Percentiles rank a stretch among this genome's conserved stretches.
phyloP scores from a whole-genome alignment of 305 asterid genomes.

The Striga hermonthica region DNA sequence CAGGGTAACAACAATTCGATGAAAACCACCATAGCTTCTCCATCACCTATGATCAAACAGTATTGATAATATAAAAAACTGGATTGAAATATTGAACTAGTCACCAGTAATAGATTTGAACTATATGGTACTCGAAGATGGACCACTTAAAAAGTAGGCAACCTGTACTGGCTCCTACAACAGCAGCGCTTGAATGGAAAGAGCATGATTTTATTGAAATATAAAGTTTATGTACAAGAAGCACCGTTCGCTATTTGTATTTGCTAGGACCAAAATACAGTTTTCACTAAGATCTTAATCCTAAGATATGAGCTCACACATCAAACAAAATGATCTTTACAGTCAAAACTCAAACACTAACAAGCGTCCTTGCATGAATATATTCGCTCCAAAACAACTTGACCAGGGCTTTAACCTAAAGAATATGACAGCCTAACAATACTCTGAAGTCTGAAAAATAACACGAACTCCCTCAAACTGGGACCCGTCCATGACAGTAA shows the following conservation, averaged over 20 bases:
- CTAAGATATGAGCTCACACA: constrained; percentile 51
- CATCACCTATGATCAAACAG: constrained; percentile 22
- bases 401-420: constrained; percentile 51
- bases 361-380: constrained; percentile 41
- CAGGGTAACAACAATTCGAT: constrained; percentile 23
- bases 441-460: constrained; percentile 38
- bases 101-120: constrained; percentile 6
- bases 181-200: too few species aligned
- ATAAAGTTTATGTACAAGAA: constrained; percentile 72
- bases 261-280: constrained; percentile 38
- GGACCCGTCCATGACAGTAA: constrained; percentile 39
- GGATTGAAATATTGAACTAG: too few species aligned
- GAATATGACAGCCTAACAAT: constrained; percentile 48
- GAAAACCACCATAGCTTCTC: constrained; percentile 15
- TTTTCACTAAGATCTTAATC: constrained; percentile 33
- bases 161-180: too few species aligned
- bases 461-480: constrained; percentile 44
- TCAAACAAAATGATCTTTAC: constrained; percentile 74
- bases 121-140: constrained; percentile 16
- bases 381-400: constrained; percentile 47
- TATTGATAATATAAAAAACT: too few species aligned
- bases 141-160: background rate
- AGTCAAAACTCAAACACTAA: constrained; percentile 50
- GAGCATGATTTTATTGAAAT: constrained; percentile 52
- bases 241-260: constrained; percentile 55